Evolutionary conservation across 106 monocot species (phyloP).

Genomic region (Dactylorhiza incarnata): DNA sequence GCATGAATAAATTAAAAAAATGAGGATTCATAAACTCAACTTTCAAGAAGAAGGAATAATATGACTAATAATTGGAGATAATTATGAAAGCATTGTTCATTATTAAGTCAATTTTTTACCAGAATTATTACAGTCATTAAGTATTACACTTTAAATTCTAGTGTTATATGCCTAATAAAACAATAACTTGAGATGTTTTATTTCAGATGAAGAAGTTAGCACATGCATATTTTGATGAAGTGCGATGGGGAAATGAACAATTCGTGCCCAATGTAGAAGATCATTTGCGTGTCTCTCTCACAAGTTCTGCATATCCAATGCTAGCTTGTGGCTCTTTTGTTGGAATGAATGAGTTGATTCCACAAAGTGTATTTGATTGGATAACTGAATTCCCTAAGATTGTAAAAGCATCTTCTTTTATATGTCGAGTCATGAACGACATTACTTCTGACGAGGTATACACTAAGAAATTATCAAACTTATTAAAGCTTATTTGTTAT

Average conservation of each 20-base stretch:
- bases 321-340: not conserved
- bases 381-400: not conserved
- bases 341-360: not conserved
- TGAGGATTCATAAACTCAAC: no score
- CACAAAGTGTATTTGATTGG: not conserved
- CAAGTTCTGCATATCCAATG: not conserved
- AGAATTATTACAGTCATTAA: no score
- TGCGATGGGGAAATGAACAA: not conserved
- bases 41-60: no score
- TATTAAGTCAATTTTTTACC: no score
- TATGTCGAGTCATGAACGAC: not conserved
- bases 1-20: no score
- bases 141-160: no score
- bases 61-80: no score
- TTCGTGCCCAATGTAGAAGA: not conserved
- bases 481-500: not conserved
- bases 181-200: not conserved
- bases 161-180: no score
- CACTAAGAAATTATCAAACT: not conserved
- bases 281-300: not conserved
- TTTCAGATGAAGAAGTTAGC: not conserved
- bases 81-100: no score
- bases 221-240: not conserved
- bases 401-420: not conserved
- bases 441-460: not conserved